phyloP scores from a whole-genome alignment of 805 yeast species.

The Nakazawaea molendinolei region DNA sequence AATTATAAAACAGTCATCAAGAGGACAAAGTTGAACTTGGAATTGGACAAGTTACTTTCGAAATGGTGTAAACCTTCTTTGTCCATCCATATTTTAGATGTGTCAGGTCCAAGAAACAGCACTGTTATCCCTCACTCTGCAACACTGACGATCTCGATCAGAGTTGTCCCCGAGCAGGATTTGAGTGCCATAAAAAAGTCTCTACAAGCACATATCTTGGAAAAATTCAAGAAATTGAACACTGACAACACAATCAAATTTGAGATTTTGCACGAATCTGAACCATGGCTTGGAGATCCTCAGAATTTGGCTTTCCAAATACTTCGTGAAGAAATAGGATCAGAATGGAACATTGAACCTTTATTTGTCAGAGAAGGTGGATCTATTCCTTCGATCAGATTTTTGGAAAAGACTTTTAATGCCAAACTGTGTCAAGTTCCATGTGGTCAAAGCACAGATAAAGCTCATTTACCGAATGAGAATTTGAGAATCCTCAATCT shows the following conservation, averaged over 20 bases:
- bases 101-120: conserved; percentile 84
- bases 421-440: conserved; percentile 96
- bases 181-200: conserved; percentile 47
- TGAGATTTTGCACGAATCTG: conserved; percentile 75
- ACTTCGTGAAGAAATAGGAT: conserved; percentile 51
- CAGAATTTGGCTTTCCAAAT: conserved; percentile 65
- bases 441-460: conserved; percentile 92
- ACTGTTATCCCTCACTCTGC: conserved; percentile 87
- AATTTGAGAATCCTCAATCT: conserved; percentile 73
- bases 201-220: conserved; percentile 39
- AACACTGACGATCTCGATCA: conserved; percentile 67
- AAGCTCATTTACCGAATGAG: conserved; percentile 89
- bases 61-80: conserved; percentile 90
- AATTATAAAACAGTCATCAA: conserved; percentile 57
- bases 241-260: conserved; percentile 60
- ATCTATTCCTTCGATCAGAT: conserved; percentile 85
- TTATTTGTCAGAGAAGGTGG: conserved; percentile 93
- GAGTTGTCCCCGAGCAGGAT: conserved; percentile 88
- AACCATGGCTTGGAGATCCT: conserved; percentile 94
- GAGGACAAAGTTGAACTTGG: conserved; percentile 20
- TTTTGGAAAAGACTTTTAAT: conserved; percentile 69
- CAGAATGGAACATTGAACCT: conserved; percentile 79
- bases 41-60: conserved; percentile 51
- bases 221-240: conserved; percentile 40
- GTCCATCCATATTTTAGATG: conserved; percentile 76